A percentile compares a stretch with the other conserved stretches of the same genome.
These are phyloP conservation scores for Zostera marina DNA, from an alignment of 116 monocot genomes.

Conservation along the genomic window DNA sequence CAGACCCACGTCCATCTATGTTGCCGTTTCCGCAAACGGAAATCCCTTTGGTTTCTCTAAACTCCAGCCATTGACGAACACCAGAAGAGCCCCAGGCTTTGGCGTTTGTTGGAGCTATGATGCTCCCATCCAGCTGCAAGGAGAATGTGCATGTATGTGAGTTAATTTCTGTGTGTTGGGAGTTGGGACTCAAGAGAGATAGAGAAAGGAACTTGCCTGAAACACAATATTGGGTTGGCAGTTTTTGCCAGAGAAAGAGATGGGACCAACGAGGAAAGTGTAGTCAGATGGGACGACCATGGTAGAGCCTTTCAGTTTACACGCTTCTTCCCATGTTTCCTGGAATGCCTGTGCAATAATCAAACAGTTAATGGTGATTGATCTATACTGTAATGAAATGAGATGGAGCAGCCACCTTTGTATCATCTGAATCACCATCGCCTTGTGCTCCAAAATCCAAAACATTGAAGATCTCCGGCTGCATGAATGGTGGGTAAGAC, in stretches of 20 bases:
- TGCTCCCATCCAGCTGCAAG: slow-evolving; percentile 66
- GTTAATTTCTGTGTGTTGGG: not conserved
- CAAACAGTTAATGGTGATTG: no score
- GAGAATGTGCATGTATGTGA: not conserved
- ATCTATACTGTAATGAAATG: not conserved
- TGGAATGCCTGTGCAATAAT: slow-evolving; percentile 48
- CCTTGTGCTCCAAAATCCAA: slow-evolving; percentile 56
- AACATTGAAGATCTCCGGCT: slow-evolving; percentile 22
- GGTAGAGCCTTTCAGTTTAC: slow-evolving; percentile 48
- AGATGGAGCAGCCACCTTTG: slow-evolving; percentile 24
- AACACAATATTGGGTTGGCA: slow-evolving; percentile 59
- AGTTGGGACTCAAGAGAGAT: not conserved
- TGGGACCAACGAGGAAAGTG: slow-evolving; percentile 48
- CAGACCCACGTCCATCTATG: slow-evolving; percentile 46
- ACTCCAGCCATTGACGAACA: slow-evolving; percentile 55
- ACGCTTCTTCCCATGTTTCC: slow-evolving; percentile 62
- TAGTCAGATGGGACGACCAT: slow-evolving; percentile 32
- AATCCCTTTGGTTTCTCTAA: slow-evolving; percentile 67
- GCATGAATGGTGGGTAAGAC: slow-evolving; percentile 2
- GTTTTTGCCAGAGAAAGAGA: slow-evolving; percentile 53
- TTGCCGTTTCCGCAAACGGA: slow-evolving; percentile 41
- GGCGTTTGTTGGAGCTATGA: slow-evolving; percentile 48
- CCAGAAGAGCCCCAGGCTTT: slow-evolving; percentile 39
- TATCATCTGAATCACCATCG: slow-evolving; percentile 44
- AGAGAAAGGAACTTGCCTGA: slow-evolving; percentile 24